Evolutionary conservation across 2,329 filamentous ascomycete genomes (phyloP).

Genomic region (Alternaria ethzedia): DNA sequence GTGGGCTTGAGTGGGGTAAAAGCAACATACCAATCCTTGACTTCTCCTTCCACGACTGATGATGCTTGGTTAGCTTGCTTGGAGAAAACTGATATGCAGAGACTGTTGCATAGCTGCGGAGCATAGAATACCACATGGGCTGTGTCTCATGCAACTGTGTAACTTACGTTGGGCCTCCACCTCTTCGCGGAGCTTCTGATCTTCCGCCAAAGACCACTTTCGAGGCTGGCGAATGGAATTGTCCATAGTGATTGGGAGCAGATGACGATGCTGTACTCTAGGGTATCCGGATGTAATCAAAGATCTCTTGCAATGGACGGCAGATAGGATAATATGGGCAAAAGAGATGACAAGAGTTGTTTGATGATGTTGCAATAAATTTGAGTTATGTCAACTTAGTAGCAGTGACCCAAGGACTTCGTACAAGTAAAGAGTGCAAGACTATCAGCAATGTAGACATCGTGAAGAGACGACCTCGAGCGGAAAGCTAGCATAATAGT

Average conservation of each 20-base stretch:
- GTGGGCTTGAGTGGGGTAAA: background rate
- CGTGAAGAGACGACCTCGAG: slow-evolving; percentile 12
- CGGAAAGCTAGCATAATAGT: slow-evolving; percentile 7
- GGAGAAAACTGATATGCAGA: background rate
- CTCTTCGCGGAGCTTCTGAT: slow-evolving; percentile 35
- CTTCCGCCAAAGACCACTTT: slow-evolving; percentile 37
- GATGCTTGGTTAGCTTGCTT: background rate
- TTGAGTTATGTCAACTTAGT: background rate
- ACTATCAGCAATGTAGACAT: slow-evolving; percentile 2
- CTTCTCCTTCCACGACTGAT: slow-evolving; percentile 26
- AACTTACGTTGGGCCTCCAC: slow-evolving; percentile 35
- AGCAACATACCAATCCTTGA: slow-evolving; percentile 37
- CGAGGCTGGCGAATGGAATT: slow-evolving; percentile 32
- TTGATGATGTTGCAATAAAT: background rate
- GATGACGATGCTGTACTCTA: background rate
- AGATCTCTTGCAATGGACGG: background rate
- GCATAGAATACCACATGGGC: background rate
- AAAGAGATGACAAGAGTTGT: background rate
- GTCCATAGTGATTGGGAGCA: slow-evolving; percentile 7
- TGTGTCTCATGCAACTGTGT: background rate
- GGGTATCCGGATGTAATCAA: background rate
- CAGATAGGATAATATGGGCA: background rate
- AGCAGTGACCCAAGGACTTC: background rate
- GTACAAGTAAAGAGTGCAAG: background rate
- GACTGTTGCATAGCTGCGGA: background rate